Evolutionary conservation across 2,329 filamentous ascomycete genomes (phyloP), one percentile per base, ranked within the genome.

Genomic region (Fusarium protoensiforme): DNA sequence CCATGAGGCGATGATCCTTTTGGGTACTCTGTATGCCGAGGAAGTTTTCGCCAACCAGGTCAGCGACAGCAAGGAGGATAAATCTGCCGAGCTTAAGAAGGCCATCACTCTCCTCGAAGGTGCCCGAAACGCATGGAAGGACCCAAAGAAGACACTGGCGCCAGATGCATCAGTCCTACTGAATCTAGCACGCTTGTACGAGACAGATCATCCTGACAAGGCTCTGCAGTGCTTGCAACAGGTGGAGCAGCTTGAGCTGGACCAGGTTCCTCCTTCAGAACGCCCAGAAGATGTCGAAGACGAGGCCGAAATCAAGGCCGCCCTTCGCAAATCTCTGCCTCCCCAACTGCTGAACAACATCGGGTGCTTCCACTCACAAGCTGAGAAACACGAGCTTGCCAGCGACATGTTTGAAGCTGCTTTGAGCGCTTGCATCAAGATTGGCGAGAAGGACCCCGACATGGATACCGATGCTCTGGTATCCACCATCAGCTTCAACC

Each of bases 311-410:
- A 83, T 90, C 65, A 89, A 89, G 64, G 85, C 85, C 24, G 86
- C 88, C 18, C 86, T 97, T 31, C 92, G 95, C 62, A 93, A 95
- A 79, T 87, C 92, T 67, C 86, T 99, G 2, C 94, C 95, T 1
- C 96, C 96, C 5, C 95, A 98, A 79, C 87, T 98, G 3, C 88
- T 99, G 48, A 99, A 98, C 86, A 99, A 99, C 81, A 97, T 98
- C 80, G 96, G 94, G 7, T 98, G 95, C 82, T 98, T 98, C 83
- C 91, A 97, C 75, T 98, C 94, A 75, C 95, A 98, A 80, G 89
- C 91, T 3, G 95, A 97, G 77, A 95, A 94, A 79, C 92, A 93
- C 72, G 90, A 92, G 22, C 87, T 91, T 69, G 95, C 96, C 24
- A 92, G 94, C 74, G 92, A 96, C 59, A 89, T 97, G 84, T 99